Base-by-base conservation (phyloP, 1,284 basidiomycete genomes). In the Coniophora puteana region DNA sequence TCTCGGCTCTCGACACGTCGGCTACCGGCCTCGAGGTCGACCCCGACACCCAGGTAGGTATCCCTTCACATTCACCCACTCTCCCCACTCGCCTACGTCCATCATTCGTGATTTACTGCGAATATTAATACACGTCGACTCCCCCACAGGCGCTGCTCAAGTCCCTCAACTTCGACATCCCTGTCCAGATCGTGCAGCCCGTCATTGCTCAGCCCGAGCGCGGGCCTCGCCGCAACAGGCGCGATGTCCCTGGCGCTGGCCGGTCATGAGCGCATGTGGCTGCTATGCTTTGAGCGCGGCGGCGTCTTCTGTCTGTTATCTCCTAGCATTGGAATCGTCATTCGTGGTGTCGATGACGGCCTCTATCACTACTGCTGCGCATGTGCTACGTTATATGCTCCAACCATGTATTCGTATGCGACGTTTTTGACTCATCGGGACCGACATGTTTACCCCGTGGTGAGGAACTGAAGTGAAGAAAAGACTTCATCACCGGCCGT, bases 101-200 rank as follows among this genome's bases (percentile, higher is more conserved):
- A 34, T 36, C 31, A 31, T 27, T 22, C 25, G 29, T 18, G 25
- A 37, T 20, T 34, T 31, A 6, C 5, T 36, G 8, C 18, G 36
- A 12, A 37, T 16, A 14, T 38, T 11, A 40, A 34, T 6, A 27
- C 34, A 5, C 41, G n/a, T n/a, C n/a, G n/a, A n/a, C n/a, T n/a
- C n/a, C n/a, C n/a, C 14, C 46, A 5, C 49, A 92, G 91, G 89
- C 83, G 51, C 84, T 96, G 58, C 84, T 96, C 58, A 78, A 80
- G 51, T 72, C 85, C 22, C 83, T 97, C 64, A 94, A 94, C 78
- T 93, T 96, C 67, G 93, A 95, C 66, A 83, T 96, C 67, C 65
- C 76, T 41, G 87, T 91, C 65, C 82, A 59, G 49, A 76, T 93
- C 46, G 73, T 81, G 48, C 68, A 67, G 47, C 84, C 83, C 51